phyloP scores from a whole-genome alignment of 202 grass and related monocot species.

The Panicum hallii region DNA sequence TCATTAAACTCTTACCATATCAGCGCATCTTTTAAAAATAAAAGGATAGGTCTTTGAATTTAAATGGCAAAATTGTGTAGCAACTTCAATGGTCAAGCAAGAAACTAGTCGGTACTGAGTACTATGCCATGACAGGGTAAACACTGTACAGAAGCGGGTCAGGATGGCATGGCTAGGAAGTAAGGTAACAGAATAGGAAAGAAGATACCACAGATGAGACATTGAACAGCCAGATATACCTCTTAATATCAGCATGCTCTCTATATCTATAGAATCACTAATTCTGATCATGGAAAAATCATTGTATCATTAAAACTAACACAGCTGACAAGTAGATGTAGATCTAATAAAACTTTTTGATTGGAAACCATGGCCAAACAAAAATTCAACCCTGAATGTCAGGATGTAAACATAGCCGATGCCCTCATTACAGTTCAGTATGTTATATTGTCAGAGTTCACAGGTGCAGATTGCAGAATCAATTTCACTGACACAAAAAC shows the following conservation, averaged over 20 bases:
- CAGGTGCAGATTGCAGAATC: not conserved
- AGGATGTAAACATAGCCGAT: not conserved
- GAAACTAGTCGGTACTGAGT: not conserved
- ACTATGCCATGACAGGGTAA: not conserved
- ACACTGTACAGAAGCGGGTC: not conserved
- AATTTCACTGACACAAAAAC: not conserved
- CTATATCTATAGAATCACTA: too few relatives aligned
- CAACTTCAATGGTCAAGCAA: conserved; percentile 7
- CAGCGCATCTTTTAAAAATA: not conserved
- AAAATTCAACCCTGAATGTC: not conserved
- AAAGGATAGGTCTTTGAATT: conserved; percentile 1
- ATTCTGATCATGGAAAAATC: too few relatives aligned
- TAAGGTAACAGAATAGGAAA: not conserved
- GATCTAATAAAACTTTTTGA: not conserved
- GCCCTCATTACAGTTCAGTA: not conserved
- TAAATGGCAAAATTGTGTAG: conserved; percentile 30
- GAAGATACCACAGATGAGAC: not conserved
- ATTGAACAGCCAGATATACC: not conserved
- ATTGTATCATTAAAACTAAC: not conserved
- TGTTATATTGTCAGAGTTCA: not conserved
- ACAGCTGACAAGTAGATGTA: not conserved
- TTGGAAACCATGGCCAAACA: not conserved
- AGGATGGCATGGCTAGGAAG: not conserved
- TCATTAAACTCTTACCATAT: not conserved
- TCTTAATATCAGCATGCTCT: not conserved